Percentiles rank a stretch among this genome's conserved stretches.
phyloP scores from a whole-genome alignment of 805 yeast species.

The Zygosaccharomyces bailii region DNA sequence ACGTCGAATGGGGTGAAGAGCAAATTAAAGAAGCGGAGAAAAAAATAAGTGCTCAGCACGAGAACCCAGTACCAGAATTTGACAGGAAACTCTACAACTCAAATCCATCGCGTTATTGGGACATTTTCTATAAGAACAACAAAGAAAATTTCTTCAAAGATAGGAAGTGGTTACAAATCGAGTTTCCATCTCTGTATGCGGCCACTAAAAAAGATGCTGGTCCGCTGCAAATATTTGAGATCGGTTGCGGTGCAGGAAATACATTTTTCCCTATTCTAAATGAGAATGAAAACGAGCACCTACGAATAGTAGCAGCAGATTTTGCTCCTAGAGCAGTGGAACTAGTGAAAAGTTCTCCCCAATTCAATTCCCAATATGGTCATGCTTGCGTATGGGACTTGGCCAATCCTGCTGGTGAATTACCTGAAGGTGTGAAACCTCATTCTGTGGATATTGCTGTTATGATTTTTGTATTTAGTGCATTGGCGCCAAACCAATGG shows the following conservation, averaged over 20 bases:
- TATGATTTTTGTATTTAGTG: constrained; percentile 94
- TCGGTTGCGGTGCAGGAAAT: constrained; percentile 98
- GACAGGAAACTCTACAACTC: constrained; percentile 75
- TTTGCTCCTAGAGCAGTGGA: constrained; percentile 88
- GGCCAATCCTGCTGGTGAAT: constrained; percentile 62
- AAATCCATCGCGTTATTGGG: constrained; percentile 95
- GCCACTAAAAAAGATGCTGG: constrained; percentile 71
- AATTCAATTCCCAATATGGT: constrained; percentile 58
- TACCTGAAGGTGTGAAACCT: constrained; percentile 84
- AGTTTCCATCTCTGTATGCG: constrained; percentile 81
- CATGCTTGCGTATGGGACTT: constrained; percentile 94
- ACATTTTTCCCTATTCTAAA: constrained; percentile 87
- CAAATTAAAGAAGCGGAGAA: constrained; percentile 72
- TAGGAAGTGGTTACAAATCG: constrained; percentile 92
- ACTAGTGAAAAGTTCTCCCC: constrained; percentile 62
- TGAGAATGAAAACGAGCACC: constrained; percentile 75
- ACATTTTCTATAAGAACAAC: constrained; percentile 85
- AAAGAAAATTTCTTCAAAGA: constrained; percentile 94
- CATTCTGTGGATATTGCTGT: constrained; percentile 85
- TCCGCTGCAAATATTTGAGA: constrained; percentile 74
- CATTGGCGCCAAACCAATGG: constrained; percentile 92
- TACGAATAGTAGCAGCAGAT: constrained; percentile 81
- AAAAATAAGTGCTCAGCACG: constrained; percentile 69
- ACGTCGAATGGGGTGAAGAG: constrained; percentile 95
- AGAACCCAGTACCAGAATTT: constrained; percentile 81